phyloP scores from a whole-genome alignment of 495 filamentous ascomycete species.

The Penicillium argentinense region DNA sequence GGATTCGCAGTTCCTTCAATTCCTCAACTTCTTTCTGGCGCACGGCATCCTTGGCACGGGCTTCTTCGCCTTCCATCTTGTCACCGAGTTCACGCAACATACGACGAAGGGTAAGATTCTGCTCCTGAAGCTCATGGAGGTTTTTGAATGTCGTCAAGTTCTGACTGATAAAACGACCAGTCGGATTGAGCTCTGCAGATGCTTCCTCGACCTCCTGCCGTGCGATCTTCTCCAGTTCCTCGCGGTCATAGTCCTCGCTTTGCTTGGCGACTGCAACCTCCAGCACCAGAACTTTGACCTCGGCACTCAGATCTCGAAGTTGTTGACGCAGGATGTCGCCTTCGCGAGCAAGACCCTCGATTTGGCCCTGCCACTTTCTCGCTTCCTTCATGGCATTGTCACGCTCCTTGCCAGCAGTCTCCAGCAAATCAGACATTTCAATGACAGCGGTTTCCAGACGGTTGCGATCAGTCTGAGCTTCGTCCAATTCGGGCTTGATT shows the following conservation, averaged over 20 bases:
- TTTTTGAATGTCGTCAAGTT: constrained; percentile 80
- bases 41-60: constrained; percentile 64
- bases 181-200: constrained; percentile 64
- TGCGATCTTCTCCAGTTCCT: constrained; percentile 72
- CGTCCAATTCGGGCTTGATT: constrained; percentile 60
- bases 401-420: constrained; percentile 53
- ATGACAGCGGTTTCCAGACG: constrained; percentile 64
- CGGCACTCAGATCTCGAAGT: constrained; percentile 84
- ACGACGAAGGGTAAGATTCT: constrained; percentile 80
- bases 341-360: constrained; percentile 69
- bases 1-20: constrained; percentile 64
- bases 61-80: constrained; percentile 89
- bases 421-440: constrained; percentile 72
- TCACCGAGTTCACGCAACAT: constrained; percentile 81
- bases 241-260: constrained; percentile 69
- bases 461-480: constrained; percentile 55
- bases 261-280: constrained; percentile 78
- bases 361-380: constrained; percentile 71
- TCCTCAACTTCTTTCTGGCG: constrained; percentile 72
- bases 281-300: constrained; percentile 83
- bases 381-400: constrained; percentile 58
- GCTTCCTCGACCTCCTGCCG: constrained; percentile 61
- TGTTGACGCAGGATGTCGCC: constrained; percentile 78
- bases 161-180: constrained; percentile 82
- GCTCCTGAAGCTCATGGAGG: constrained; percentile 79